Conservation (phyloP, 352 stramenopile species). For the Phytophthora palmivora region DNA sequence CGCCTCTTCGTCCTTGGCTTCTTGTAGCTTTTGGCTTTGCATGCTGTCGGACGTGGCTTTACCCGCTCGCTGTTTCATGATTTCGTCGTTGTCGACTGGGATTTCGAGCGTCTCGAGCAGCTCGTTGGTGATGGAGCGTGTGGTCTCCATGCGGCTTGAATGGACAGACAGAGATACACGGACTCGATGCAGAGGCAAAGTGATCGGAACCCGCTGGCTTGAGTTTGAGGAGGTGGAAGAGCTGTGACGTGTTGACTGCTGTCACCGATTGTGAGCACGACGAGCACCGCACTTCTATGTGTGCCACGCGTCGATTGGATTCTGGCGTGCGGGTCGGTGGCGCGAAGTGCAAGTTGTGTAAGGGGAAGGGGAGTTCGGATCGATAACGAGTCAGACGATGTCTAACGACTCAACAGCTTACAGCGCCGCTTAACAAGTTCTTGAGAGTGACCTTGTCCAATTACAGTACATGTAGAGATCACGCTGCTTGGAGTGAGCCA, state of each 20-base stretch:
- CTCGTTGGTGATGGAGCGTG: constrained; percentile 7
- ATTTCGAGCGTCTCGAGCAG: constrained; percentile 25
- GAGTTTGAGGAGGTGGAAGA: constrained; percentile 15
- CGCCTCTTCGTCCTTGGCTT: constrained; percentile 5
- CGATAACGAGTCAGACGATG: constrained; percentile 1
- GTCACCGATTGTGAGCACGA: constrained; percentile 1
- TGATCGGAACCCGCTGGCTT: constrained; percentile 14
- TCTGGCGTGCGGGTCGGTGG: constrained; percentile 7
- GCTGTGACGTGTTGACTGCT: constrained; percentile 19
- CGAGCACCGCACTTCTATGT: constrained; percentile 19
- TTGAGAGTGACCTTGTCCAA: neutral
- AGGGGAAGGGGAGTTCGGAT: constrained; percentile 23
- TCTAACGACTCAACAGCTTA: no score
- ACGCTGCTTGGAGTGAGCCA: constrained; percentile 20
- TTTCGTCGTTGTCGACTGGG: constrained; percentile 22
- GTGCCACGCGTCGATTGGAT: constrained; percentile 12
- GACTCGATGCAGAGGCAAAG: constrained; percentile 21
- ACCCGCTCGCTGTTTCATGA: constrained; percentile 29
- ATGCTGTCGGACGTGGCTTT: constrained; percentile 10
- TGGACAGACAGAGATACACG: neutral
- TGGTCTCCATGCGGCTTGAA: constrained; percentile 34
- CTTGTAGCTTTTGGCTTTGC: constrained; percentile 7
- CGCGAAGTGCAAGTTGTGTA: neutral
- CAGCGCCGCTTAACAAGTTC: no score
- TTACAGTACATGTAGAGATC: neutral